Base-by-base conservation (phyloP, 768 basidiomycete genomes). In the Chalciporus pseudorubinellus region DNA sequence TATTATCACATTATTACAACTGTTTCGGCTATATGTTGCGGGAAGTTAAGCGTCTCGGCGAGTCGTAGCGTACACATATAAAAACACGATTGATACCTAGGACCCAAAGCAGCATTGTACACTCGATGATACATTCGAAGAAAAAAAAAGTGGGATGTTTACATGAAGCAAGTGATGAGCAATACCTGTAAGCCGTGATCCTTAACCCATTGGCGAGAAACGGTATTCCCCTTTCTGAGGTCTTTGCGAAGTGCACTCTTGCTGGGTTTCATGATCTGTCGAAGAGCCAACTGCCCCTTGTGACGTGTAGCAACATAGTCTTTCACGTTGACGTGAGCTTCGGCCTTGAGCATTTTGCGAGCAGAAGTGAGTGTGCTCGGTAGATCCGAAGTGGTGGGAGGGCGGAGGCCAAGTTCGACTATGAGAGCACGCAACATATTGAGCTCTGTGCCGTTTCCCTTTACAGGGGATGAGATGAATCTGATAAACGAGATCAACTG, bases 341-440 rank as follows among this genome's bases (percentile, higher is more conserved):
- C 75, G 6, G 81, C 70, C 68, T 86, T 89, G 42, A 91, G 67
- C 38, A 85, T 71, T 13, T 78, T 78, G 56, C 80, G 83, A n/a
- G 88, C 89, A 7, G 85, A 74, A n/a, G 68, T 79, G 46, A 91
- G 68, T 0, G 85, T 78, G 26, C 66, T 64, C 3, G 89, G 89
- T 3, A 88, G 71, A 21, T 73, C 67, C 19, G 47, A 61, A 55
- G 74, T 69, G 26, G 70, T 72, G 0, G 74, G 74, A 14, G 72
- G 72, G 60, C 55, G 67, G 46, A 79, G 71, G n/a, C 88, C 88
- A n/a, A 91, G 75, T 69, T 91, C 89, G 53, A 90, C 74, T 57
- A 89, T 82, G 52, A 91, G 77, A 0, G 87, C 82, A 51, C 89
- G 89, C 6, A 90, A 73, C 34, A 91, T 72, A 6, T 77, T 74